phyloP scores from a whole-genome alignment of 2,329 filamentous ascomycete genomes.

The Paraphoma chrysanthemicola region DNA sequence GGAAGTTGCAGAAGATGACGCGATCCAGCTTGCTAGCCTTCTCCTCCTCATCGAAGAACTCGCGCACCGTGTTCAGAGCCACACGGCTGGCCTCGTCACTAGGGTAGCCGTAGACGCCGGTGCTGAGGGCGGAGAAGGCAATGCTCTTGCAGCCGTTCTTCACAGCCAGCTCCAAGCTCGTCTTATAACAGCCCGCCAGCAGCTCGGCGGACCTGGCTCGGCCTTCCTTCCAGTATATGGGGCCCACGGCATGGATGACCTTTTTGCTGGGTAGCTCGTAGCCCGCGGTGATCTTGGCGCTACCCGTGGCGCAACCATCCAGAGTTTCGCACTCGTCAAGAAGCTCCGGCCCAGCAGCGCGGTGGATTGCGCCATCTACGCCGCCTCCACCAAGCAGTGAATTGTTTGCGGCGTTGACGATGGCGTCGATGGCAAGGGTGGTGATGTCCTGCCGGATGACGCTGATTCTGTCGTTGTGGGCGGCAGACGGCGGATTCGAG shows the following conservation, averaged over 20 bases:
- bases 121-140: constrained; percentile 86
- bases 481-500: constrained; percentile 22
- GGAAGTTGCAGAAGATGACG: constrained; percentile 86
- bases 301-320: constrained; percentile 76
- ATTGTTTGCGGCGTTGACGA: constrained; percentile 91
- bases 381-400: constrained; percentile 86
- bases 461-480: constrained; percentile 71
- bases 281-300: constrained; percentile 81
- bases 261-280: constrained; percentile 77
- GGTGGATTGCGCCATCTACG: constrained; percentile 79
- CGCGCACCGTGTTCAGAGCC: constrained; percentile 68
- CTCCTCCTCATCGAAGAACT: constrained; percentile 59
- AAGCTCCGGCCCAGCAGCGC: constrained; percentile 75
- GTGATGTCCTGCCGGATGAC: constrained; percentile 83
- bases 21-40: constrained; percentile 65
- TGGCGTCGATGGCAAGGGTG: constrained; percentile 75
- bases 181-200: constrained; percentile 71
- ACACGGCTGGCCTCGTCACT: constrained; percentile 73
- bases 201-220: constrained; percentile 50
- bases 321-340: constrained; percentile 74
- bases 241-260: constrained; percentile 91
- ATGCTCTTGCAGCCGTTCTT: constrained; percentile 71
- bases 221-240: constrained; percentile 66
- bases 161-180: constrained; percentile 75
- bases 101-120: constrained; percentile 89